Evolutionary conservation across 345 rosid species (phyloP), one percentile per base, ranked within the genome.

Genomic region (Orychophragmus violaceus): DNA sequence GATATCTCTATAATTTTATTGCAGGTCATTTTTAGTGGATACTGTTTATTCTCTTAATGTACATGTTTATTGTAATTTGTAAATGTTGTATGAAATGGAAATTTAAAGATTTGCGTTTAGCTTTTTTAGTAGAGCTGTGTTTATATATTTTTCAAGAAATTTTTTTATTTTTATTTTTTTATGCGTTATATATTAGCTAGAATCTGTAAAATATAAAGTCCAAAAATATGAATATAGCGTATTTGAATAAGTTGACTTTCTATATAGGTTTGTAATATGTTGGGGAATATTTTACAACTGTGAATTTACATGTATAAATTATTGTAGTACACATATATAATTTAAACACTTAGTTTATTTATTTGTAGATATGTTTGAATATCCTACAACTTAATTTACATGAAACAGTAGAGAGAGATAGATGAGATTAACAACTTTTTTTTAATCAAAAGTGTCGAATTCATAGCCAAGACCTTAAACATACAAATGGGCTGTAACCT

Each of bases 31-130:
- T 27, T 36, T 72, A 72, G 62, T 59, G 55, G 55, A 59, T 65
- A 58, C 16, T 23, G 46, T 64, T 64, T 55, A 63, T 45, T 46
- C 50, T 35, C 35, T 48, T 28, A 39, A 17, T 64, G 66, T 72
- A 49, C 69, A 72, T 64, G 0, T 49, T 37, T 64, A 49, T 64
- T 72, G 54, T 57, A 49, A 46, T 29, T 39, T 72, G 71, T 72
- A 64, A 58, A 65, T 72, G 39, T 14, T 56, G 22, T 65, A 49
- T 49, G 37, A 28, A 48, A 36, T 58, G 42, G 54, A 37, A 37
- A 28, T 56, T 49, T 57, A 56, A 50, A 5, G 14, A 46, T 71
- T 63, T 63, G 70, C 41, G 55, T 45, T 17, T 0, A 12, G 13
- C 22, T 13, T 6, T 5, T 16, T 41, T n/a, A n/a, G n/a, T n/a